These are phyloP conservation scores for Cystobasidiaceae sp. DNA, from an alignment of 1,284 basidiomycete species.

Conservation along the genomic window DNA sequence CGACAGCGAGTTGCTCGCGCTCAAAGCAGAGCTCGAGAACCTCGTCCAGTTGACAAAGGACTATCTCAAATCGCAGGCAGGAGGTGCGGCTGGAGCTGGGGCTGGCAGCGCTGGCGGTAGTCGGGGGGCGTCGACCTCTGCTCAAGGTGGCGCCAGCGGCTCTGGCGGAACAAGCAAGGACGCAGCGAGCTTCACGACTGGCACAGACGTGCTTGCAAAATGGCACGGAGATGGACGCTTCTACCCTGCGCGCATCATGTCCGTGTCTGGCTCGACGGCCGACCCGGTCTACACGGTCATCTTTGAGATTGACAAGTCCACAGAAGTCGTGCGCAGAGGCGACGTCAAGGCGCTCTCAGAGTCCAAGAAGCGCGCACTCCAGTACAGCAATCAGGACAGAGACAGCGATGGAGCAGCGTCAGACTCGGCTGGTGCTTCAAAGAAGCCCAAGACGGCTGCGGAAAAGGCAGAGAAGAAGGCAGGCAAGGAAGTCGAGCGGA, in stretches of 20 bases:
- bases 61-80: slow-evolving; percentile 53
- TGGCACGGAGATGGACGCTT: slow-evolving; percentile 82
- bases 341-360: slow-evolving; percentile 40
- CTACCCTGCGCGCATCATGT: slow-evolving; percentile 87
- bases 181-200: slow-evolving; percentile 57
- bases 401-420: slow-evolving; percentile 32
- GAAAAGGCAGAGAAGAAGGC: slow-evolving; percentile 89
- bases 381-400: slow-evolving; percentile 36
- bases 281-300: slow-evolving; percentile 86
- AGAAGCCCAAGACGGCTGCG: slow-evolving; percentile 43
- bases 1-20: slow-evolving; percentile 63
- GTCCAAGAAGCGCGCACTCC: slow-evolving; percentile 39
- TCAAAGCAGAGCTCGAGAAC: slow-evolving; percentile 79
- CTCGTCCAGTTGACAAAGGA: slow-evolving; percentile 80
- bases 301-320: slow-evolving; percentile 91
- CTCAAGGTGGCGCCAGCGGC: slow-evolving; percentile 18
- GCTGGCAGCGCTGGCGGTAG: neutral
- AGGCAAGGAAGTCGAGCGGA: slow-evolving; percentile 93
- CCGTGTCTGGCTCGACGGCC: slow-evolving; percentile 75
- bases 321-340: slow-evolving; percentile 73
- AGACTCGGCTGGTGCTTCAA: neutral
- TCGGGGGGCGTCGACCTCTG: neutral
- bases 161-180: slow-evolving; percentile 35
- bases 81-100: neutral
- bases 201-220: slow-evolving; percentile 87